Base-by-base conservation (phyloP, 306 rosid genomes). In the Chamaecrista fasciculata region DNA sequence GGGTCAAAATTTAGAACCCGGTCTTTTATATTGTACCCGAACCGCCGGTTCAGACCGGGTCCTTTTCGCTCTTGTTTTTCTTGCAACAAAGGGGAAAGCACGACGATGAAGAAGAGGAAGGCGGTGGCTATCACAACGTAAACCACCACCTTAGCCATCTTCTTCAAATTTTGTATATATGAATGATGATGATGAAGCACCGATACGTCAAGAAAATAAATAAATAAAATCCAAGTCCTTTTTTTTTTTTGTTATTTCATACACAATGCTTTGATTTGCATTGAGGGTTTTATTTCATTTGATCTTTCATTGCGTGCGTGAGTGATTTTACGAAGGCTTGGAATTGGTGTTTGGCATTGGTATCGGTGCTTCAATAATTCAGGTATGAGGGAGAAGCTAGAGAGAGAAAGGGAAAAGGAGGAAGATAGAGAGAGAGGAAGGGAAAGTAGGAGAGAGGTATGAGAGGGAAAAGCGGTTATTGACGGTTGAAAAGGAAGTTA, bases 91-190 rank as follows among this genome's bases (percentile, higher is more conserved):
- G 85, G 85, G 10, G 70, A 72, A 15, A 69, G 12, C 62, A 67
- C 23, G 3, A 84, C 28, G 62, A 85, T 40, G 58, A 85, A 42
- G 66, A 76, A 1, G 71, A 87, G 39, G 50, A 79, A 39, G 92
- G 87, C 90, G 84, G 89, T 71, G 86, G 87, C 80, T 44, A 76
- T 29, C 11, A 89, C 40, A 61, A 25, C 24, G 58, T 73, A 84
- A 67, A 82, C 90, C 88, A 85, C 96, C 84, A 76, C 89, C 92
- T 80, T 92, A 26, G 83, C 79, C 96, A 92, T 92, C 49, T 50
- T 49, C 8, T 2, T 57, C 52, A 20, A 11, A 3, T 2, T 18
- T 12, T 10, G 6, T 33, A 33, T 4, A 8, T 33, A 33, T 8
- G 36, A 4, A 33, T n/a, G n/a, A n/a, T n/a, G n/a, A n/a, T n/a